Base-by-base conservation (phyloP, 129 eudicot genomes). In the Scalesia atractyloides region DNA sequence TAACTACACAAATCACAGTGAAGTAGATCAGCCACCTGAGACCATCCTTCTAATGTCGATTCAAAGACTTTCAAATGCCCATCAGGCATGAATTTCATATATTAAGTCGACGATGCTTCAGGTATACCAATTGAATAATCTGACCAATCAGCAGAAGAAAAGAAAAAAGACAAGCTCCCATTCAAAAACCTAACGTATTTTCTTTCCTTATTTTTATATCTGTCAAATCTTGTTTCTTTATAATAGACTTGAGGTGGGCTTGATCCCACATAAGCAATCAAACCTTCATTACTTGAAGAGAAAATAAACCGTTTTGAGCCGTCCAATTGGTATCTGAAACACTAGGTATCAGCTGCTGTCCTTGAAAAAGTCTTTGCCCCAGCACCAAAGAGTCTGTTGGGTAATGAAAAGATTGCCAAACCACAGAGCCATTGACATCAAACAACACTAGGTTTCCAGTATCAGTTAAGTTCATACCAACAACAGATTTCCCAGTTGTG, bases 401-500 rank as follows among this genome's bases (percentile, higher is more conserved):
- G 62, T 56, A 9, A 9, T 56, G 36, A 19, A 56, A 56, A 56
- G 62, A 56, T 19, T 56, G 62, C 62, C 62, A 56, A 19, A 56
- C 62, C 36, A 19, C 34, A 26, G 34, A 19, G 34, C 34, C 24
- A 19, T 10, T 22, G 7, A 7, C 3, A 56, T 22, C 34, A 56
- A 56, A 20, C 62, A 56, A 9, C 15, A 19, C 33, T 9, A 56
- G 19, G 62, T 56, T 56, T 19, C 62, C 62, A 3, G 9, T 15
- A 19, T 56, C 62, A 19, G 62, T 56, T 9, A 56, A 19, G 7
- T 56, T 19, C 3, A 56, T 9, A 56, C 62, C 34, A 6, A 5
- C 62, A 56, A 20, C 62, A 56, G 62, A 56, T 56, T 56, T 56
- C 34, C 62, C 34, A 0, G 36, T 5, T 0, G 62, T 56, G 15